Evolutionary conservation across 179 eudicot species (phyloP), one percentile per base, ranked within the genome.

Genomic region (Carnegiea gigantea): DNA sequence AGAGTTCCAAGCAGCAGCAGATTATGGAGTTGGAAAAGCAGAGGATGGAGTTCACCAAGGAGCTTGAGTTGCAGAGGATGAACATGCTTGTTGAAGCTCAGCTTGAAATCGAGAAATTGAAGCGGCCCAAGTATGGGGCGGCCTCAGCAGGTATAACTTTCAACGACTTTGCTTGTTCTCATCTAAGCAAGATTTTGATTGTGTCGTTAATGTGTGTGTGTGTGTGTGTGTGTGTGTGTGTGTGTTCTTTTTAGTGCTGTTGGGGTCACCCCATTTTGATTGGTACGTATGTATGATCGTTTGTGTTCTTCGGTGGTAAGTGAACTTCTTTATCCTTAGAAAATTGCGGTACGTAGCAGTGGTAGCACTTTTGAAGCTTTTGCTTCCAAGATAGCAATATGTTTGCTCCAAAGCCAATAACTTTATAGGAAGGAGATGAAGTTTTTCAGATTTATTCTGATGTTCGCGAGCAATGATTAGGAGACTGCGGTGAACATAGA

Each of bases 21-120:
- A 70, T 70, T 70, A 70, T 70, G 73, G 73, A 70, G 46, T 18
- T 70, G 40, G 73, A 70, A 70, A 70, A 70, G 73, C 73, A 70
- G 73, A 70, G 73, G 43, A 70, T 70, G 46, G 73, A 70, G 73
- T 70, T 70, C 43, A 70, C 73, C 20, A 70, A 70, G 73, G 73
- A 70, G 46, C 46, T 70, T 30, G 73, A 70, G 46, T 70, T 70
- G 46, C 73, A 70, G 73, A 70, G 73, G 46, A 70, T 70, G 73
- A 70, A 70, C 46, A 70, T 70, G 73, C 43, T 70, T 13, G 20
- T 70, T 36, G 73, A 70, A 14, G 73, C 73, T 28, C 73, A 70
- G 73, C 44, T 70, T 13, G 10, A 70, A 30, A 5, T 70, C 46
- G 73, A 70, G 73, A 70, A 70, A 70, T 36, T 70, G 46, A 70